Conservation (phyloP, 1,284 basidiomycete species). For the Ceratobasidium sp. region DNA sequence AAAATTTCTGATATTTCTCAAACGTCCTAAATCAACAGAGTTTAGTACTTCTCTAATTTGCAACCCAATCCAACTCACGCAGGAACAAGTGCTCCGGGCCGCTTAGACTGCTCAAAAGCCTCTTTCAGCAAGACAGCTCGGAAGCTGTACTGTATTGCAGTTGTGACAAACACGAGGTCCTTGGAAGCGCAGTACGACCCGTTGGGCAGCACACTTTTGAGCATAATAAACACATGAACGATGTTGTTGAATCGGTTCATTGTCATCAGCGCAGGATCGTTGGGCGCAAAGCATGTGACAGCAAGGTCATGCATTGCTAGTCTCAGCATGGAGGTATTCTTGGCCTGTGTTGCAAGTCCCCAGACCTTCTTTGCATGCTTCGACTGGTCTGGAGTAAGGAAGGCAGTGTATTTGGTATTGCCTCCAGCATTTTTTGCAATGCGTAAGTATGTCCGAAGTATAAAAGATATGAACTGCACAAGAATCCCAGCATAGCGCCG, state of each 20-base stretch:
- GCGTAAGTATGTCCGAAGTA: not conserved
- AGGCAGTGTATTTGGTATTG: too few relatives aligned
- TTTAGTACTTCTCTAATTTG: not conserved
- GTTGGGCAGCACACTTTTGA: not conserved
- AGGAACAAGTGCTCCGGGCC: not conserved
- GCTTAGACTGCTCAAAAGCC: not conserved
- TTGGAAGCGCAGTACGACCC: not conserved
- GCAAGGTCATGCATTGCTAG: not conserved
- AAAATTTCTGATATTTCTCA: not conserved
- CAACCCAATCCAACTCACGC: not conserved
- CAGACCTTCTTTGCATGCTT: not conserved
- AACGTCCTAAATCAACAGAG: not conserved
- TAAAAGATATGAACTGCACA: not conserved
- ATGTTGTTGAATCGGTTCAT: not conserved
- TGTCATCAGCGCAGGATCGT: not conserved
- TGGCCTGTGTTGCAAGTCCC: not conserved
- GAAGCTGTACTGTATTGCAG: conserved; percentile 1
- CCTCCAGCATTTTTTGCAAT: too few relatives aligned
- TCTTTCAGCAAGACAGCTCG: not conserved
- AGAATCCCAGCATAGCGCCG: not conserved
- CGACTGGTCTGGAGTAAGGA: not conserved
- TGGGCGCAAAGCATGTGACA: conserved; percentile 12
- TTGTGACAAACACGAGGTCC: not conserved
- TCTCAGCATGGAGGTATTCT: not conserved
- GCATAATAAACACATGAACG: conserved; percentile 9